Evolutionary conservation across 495 filamentous ascomycete species (phyloP).

Genomic region (Penicillium mononematosum): DNA sequence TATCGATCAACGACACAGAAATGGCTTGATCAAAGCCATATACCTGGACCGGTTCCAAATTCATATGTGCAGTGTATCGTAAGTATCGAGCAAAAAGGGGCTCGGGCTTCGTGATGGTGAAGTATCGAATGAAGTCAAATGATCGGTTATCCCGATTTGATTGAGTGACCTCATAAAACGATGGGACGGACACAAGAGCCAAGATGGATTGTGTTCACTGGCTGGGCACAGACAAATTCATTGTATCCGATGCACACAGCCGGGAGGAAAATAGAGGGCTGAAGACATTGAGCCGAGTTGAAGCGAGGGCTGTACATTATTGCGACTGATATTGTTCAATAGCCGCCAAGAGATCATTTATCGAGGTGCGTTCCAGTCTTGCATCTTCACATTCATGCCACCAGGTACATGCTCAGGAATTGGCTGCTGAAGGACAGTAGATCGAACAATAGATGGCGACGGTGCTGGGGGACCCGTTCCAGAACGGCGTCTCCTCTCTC

Average conservation of each 20-base stretch:
- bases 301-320: background rate
- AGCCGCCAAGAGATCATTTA: slow-evolving; percentile 20
- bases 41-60: slow-evolving; percentile 6
- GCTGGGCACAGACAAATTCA: background rate
- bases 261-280: background rate
- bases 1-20: background rate
- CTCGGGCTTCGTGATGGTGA: slow-evolving; percentile 8
- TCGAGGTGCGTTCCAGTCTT: slow-evolving; percentile 40
- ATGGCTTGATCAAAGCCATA: slow-evolving; percentile 1
- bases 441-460: slow-evolving; percentile 41
- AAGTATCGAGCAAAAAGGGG: slow-evolving; percentile 2
- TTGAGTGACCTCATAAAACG: slow-evolving; percentile 8
- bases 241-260: background rate
- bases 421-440: slow-evolving; percentile 37
- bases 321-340: background rate
- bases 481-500: slow-evolving; percentile 65
- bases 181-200: slow-evolving; percentile 20
- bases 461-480: slow-evolving; percentile 64
- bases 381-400: slow-evolving; percentile 42
- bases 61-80: slow-evolving; percentile 11
- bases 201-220: slow-evolving; percentile 12
- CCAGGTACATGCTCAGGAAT: slow-evolving; percentile 33
- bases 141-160: background rate
- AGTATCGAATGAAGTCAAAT: slow-evolving; percentile 1
- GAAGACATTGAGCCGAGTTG: slow-evolving; percentile 3